Conservation (phyloP, 352 stramenopile genomes). For the Globisporangium paddicum region DNA sequence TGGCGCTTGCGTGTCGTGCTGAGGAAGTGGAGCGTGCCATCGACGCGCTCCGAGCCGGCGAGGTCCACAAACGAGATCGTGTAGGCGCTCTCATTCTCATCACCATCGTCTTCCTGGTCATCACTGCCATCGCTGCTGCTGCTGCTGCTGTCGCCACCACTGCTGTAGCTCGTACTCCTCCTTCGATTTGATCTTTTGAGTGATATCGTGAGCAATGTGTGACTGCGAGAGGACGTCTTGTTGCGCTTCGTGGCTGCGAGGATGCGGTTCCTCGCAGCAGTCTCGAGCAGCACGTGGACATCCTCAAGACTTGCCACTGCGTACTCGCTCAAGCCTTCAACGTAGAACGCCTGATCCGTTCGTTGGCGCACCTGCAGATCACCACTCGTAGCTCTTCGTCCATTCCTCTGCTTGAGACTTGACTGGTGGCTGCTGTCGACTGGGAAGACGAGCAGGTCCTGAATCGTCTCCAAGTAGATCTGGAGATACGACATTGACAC, state of each 20-base stretch:
- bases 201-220: conserved; percentile 62
- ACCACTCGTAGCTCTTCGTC: background rate
- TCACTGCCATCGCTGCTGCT: conserved; percentile 4
- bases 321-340: conserved; percentile 52
- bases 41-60: conserved; percentile 58
- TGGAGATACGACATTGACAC: conserved; percentile 60
- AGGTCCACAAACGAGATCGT: conserved; percentile 72
- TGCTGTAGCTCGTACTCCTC: background rate
- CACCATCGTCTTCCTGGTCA: conserved; percentile 7
- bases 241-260: conserved; percentile 56
- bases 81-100: conserved; percentile 13
- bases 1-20: conserved; percentile 40
- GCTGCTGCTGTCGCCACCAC: background rate
- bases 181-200: conserved; percentile 16
- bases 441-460: conserved; percentile 45
- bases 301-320: conserved; percentile 41
- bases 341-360: conserved; percentile 48
- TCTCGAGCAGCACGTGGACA: conserved; percentile 37
- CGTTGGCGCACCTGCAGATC: conserved; percentile 51
- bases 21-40: conserved; percentile 48
- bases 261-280: conserved; percentile 42
- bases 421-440: background rate
- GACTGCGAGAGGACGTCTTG: conserved; percentile 65
- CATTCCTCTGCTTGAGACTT: background rate
- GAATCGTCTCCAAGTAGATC: conserved; percentile 74